Base-by-base conservation (phyloP, 164 flowering plant genomes). In the Annona cherimola region DNA sequence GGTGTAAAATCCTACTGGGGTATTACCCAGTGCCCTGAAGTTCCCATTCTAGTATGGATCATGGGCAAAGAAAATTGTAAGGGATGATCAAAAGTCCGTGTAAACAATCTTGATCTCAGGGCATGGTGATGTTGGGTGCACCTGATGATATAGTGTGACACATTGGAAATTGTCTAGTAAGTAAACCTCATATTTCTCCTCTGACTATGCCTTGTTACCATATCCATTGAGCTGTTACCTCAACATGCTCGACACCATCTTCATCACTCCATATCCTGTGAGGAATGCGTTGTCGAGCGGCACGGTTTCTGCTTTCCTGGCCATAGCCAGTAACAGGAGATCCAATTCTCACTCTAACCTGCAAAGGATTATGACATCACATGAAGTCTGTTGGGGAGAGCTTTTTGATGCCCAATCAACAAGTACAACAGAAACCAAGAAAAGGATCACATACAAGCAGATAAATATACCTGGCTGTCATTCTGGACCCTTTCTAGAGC, bases 321-420 rank as follows among this genome's bases (percentile, higher is more conserved):
- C 99, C 99, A 79, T 93, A 95, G 16, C 99, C 99, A 12, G 89
- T 93, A 69, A 95, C 77, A 14, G 99, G 98, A 68, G 92, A 84
- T 69, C 98, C 99, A 71, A 95, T 88, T 75, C 97, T 88, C 65
- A 85, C 86, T 78, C 84, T 88, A 19, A 95, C 97, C 99, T 95
- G 86, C 70, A 18, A 76, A 35, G 62, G 45, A 45, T 20, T 26
- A 45, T 64, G 41, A 75, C 43, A 70, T 16, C 46, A 43, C 41
- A 20, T 19, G 42, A 12, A 44, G 40, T 40, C 40, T 39, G 12
- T 11, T 3, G 16, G 45, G 4, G 19, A n/a, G 63, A 0, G 42
- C n/a, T 19, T 64, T 1, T 64, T 11, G 67, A 40, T 64, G 18
- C 19, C 18, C 19, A 64, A 11, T 4, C 19, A 35, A 35, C 14